Conservation (phyloP, 208 protist genomes). For the Entamoeba moshkovskii region DNA sequence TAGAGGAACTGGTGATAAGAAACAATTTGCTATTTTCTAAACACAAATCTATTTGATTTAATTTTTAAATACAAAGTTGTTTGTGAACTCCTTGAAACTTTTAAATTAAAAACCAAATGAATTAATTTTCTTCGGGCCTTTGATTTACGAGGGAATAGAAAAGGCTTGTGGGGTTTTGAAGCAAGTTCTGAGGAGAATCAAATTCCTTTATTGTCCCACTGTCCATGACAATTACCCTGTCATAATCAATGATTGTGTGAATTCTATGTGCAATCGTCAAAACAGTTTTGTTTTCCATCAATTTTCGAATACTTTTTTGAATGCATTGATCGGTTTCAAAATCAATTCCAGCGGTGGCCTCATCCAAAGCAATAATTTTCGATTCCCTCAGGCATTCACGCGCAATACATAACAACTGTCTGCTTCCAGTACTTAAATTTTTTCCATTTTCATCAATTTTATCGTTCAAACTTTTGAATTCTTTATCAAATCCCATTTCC, state of each 20-base stretch:
- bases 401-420: slow-evolving; percentile 27
- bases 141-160: background rate
- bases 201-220: background rate
- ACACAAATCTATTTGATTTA: too few relatives aligned
- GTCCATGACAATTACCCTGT: slow-evolving; percentile 56
- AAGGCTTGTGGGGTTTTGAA: background rate
- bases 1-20: background rate
- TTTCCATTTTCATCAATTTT: background rate
- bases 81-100: too few relatives aligned
- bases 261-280: slow-evolving; percentile 31
- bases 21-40: slow-evolving; percentile 6
- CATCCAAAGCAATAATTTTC: slow-evolving; percentile 22
- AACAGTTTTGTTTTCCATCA: slow-evolving; percentile 15
- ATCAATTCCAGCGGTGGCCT: slow-evolving; percentile 11
- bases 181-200: background rate
- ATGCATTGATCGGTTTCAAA: slow-evolving; percentile 20
- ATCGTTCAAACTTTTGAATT: background rate
- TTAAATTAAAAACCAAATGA: too few relatives aligned
- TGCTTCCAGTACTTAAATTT: slow-evolving; percentile 26
- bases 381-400: slow-evolving; percentile 12
- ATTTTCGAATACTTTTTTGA: slow-evolving; percentile 16
- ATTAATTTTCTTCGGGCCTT: background rate
- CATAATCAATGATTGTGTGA: slow-evolving; percentile 42
- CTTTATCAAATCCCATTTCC: background rate
- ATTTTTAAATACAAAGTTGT: too few relatives aligned